These are phyloP conservation scores for Paecilomyces sp. DNA, from an alignment of 2,329 filamentous ascomycete genomes.

Conservation along the genomic window DNA sequence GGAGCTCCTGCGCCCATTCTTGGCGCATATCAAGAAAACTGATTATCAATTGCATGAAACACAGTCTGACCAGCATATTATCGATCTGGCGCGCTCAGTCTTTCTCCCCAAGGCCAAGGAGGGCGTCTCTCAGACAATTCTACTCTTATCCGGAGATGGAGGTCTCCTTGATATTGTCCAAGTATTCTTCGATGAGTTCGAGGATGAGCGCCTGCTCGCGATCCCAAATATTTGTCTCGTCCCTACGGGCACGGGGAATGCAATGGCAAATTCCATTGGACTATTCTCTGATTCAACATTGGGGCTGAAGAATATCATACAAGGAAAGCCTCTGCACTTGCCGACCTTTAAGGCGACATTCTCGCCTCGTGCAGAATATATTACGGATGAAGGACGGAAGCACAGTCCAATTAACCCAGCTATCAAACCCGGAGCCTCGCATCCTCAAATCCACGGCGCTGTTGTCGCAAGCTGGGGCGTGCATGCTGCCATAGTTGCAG, in stretches of 20 bases:
- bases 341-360: slow-evolving; percentile 59
- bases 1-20: slow-evolving; percentile 49
- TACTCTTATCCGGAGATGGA: slow-evolving; percentile 83
- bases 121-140: slow-evolving; percentile 51
- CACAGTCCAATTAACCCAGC: slow-evolving; percentile 14
- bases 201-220: slow-evolving; percentile 16
- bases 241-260: slow-evolving; percentile 46
- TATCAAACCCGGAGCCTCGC: slow-evolving; percentile 17
- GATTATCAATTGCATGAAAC: slow-evolving; percentile 56
- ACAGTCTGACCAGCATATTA: slow-evolving; percentile 55
- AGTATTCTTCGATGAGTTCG: slow-evolving; percentile 37
- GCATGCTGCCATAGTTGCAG: slow-evolving; percentile 80
- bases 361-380: slow-evolving; percentile 46
- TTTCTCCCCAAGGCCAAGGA: slow-evolving; percentile 45
- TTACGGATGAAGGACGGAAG: slow-evolving; percentile 42
- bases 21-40: slow-evolving; percentile 40
- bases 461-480: slow-evolving; percentile 88
- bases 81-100: slow-evolving; percentile 49
- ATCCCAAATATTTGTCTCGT: slow-evolving; percentile 53
- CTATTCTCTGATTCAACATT: slow-evolving; percentile 23
- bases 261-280: slow-evolving; percentile 34
- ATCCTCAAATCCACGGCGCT: slow-evolving; percentile 53
- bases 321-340: slow-evolving; percentile 48
- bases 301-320: slow-evolving; percentile 52
- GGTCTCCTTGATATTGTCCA: slow-evolving; percentile 80